These are phyloP conservation scores for Osmanthus fragrans DNA, from an alignment of 257 asterid species.

Conservation along the genomic window DNA sequence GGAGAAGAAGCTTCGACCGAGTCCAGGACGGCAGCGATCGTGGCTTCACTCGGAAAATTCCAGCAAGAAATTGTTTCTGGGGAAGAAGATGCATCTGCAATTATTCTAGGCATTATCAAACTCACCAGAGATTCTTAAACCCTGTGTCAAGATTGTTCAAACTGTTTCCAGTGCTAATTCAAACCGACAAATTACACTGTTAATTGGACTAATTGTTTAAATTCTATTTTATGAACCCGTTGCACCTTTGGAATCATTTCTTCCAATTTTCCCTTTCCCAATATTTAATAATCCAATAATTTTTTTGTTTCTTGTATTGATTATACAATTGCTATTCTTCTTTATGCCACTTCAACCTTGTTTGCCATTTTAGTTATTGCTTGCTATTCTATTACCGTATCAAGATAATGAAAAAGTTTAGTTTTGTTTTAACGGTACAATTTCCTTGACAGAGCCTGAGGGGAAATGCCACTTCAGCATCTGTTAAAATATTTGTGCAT, in stretches of 20 bases:
- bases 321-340: not conserved
- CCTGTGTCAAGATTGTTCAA: not conserved
- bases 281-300: no score
- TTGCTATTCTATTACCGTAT: no score
- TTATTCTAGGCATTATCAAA: conserved; percentile 27
- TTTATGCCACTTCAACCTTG: not conserved
- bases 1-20: not conserved
- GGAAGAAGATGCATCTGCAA: conserved; percentile 27
- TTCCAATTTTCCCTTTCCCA: no score
- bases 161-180: not conserved
- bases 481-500: no score
- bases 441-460: no score
- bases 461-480: no score
- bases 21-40: conserved; percentile 33
- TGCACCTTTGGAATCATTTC: not conserved
- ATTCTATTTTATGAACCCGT: not conserved
- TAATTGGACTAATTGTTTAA: not conserved
- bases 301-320: no score
- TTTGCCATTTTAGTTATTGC: no score
- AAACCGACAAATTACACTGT: not conserved
- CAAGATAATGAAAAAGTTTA: no score
- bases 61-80: conserved; percentile 21
- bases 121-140: conserved; percentile 26
- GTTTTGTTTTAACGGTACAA: not conserved
- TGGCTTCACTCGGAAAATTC: conserved; percentile 31